These are phyloP conservation scores for Solanum chacoense DNA, from an alignment of 305 asterid species.

Conservation along the genomic window DNA sequence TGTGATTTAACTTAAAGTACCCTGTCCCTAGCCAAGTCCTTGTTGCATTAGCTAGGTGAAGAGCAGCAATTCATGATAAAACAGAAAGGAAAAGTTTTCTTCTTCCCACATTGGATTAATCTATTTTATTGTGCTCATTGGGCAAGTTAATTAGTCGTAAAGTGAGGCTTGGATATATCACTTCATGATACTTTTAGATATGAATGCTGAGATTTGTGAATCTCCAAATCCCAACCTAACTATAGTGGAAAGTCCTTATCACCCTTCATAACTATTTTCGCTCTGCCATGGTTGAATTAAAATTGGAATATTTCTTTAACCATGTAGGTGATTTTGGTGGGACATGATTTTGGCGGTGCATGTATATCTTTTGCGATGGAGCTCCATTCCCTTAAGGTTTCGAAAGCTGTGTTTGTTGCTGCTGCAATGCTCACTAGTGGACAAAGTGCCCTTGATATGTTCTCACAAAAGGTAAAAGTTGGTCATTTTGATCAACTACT, in stretches of 20 bases:
- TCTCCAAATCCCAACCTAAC: background rate
- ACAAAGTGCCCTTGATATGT: slow-evolving; percentile 80
- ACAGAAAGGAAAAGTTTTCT: background rate
- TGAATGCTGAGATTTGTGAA: background rate
- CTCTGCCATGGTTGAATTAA: background rate
- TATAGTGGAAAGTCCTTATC: background rate
- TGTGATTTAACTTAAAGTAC: background rate
- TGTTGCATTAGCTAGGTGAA: background rate
- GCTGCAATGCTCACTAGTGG: slow-evolving; percentile 89
- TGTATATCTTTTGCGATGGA: slow-evolving; percentile 91
- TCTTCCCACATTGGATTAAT: background rate
- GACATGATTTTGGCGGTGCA: slow-evolving; percentile 97
- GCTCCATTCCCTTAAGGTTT: slow-evolving; percentile 53
- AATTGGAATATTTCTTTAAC: background rate
- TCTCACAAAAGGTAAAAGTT: slow-evolving; percentile 62
- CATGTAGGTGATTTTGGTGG: slow-evolving; percentile 84
- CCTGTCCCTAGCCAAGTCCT: background rate
- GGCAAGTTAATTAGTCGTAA: background rate
- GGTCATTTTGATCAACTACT: background rate
- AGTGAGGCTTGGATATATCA: background rate
- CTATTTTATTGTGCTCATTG: background rate
- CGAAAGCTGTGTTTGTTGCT: slow-evolving; percentile 79
- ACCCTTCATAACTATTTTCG: background rate
- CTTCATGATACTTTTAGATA: background rate
- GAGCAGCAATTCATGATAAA: background rate